Conservation (phyloP, 2,329 filamentous ascomycete species). For the Phialophora verrucosa region DNA sequence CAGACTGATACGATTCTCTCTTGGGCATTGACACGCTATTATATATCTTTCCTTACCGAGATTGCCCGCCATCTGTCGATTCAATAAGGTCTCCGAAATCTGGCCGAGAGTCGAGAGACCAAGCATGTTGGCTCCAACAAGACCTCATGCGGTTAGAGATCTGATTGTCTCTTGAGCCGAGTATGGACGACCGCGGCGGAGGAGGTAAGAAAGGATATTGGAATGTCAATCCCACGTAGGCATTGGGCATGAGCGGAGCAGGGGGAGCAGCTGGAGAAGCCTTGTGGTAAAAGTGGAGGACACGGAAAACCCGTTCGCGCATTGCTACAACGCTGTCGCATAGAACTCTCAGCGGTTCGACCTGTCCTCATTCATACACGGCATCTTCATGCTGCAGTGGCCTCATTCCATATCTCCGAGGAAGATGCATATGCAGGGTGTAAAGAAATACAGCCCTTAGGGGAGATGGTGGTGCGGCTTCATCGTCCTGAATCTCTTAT, state of each 20-base stretch:
- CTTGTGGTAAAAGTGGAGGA: not conserved
- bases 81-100: not conserved
- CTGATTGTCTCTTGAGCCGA: not conserved
- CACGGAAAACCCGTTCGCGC: slow-evolving; percentile 8
- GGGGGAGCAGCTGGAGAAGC: not conserved
- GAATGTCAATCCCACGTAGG: not conserved
- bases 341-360: not conserved
- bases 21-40: not conserved
- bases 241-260: not conserved
- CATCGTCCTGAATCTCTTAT: not conserved
- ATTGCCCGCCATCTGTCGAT: not conserved
- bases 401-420: not conserved
- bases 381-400: not conserved
- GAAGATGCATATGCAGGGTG: not conserved
- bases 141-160: not conserved
- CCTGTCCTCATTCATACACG: not conserved
- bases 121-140: not conserved
- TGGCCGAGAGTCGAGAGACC: not conserved
- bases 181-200: not conserved
- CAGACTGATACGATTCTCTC: not conserved
- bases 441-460: not conserved
- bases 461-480: not conserved
- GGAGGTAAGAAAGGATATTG: not conserved
- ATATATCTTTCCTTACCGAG: not conserved
- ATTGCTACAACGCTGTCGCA: not conserved